A percentile compares a stretch with the other conserved stretches of the same genome.
These are phyloP conservation scores for Nothopassalora personata DNA, from an alignment of 2,329 filamentous ascomycete species.

Conservation along the genomic window DNA sequence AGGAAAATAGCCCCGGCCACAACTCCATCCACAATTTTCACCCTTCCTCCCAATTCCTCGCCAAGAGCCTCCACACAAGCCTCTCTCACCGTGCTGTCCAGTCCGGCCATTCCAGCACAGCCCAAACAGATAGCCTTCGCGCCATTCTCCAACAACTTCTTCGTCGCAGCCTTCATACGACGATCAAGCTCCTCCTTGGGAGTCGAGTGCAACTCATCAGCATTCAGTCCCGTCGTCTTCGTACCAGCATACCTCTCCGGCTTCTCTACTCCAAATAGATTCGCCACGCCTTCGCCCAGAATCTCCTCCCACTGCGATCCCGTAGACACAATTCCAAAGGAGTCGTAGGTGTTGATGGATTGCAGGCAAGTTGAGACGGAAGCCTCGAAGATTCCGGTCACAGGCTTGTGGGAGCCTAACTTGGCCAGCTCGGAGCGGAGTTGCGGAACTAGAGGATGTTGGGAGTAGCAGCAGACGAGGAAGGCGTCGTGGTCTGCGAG, in stretches of 20 bases:
- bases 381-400: conserved; percentile 84
- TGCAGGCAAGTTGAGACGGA: conserved; percentile 63
- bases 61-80: conserved; percentile 63
- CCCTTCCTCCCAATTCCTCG: conserved; percentile 49
- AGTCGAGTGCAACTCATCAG: conserved; percentile 70
- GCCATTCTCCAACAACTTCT: conserved; percentile 50
- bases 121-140: conserved; percentile 67
- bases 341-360: conserved; percentile 44
- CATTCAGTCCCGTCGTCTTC: conserved; percentile 73
- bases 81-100: conserved; percentile 69
- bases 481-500: conserved; percentile 62
- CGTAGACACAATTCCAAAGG: conserved; percentile 85
- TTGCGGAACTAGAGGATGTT: conserved; percentile 65
- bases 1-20: conserved; percentile 62
- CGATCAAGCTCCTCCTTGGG: conserved; percentile 57
- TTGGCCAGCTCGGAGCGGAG: conserved; percentile 25
- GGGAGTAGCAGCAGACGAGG: conserved; percentile 82
- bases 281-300: conserved; percentile 58
- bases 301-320: conserved; percentile 77
- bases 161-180: conserved; percentile 66
- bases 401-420: conserved; percentile 42
- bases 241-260: conserved; percentile 63
- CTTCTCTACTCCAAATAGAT: conserved; percentile 54
- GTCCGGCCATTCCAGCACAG: conserved; percentile 84
- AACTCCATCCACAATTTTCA: conserved; percentile 76